Percentiles rank a stretch among this genome's conserved stretches.
phyloP scores from a whole-genome alignment of 106 monocot genomes.

The Acorus calamus region DNA sequence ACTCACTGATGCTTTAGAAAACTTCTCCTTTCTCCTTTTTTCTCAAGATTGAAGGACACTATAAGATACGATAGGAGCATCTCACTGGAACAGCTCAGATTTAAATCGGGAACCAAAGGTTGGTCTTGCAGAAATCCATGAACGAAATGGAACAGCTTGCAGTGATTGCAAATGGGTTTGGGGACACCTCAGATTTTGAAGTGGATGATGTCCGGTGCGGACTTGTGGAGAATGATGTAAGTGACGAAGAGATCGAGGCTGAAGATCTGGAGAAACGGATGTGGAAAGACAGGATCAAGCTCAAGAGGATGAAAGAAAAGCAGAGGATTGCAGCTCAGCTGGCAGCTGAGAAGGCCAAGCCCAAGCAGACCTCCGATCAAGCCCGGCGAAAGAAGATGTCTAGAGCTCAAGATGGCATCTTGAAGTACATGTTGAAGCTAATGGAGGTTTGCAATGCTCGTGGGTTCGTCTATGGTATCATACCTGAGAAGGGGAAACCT shows the following conservation, averaged over 20 bases:
- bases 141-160: slow-evolving; percentile 40
- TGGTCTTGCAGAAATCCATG: too few species aligned
- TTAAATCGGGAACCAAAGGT: too few species aligned
- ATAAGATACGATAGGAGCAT: too few species aligned
- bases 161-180: slow-evolving; percentile 27
- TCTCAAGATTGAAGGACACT: too few species aligned
- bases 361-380: slow-evolving; percentile 68
- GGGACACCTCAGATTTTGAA: slow-evolving; percentile 63
- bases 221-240: slow-evolving; percentile 87
- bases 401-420: slow-evolving; percentile 94
- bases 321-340: slow-evolving; percentile 40
- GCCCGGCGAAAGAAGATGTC: slow-evolving; percentile 90
- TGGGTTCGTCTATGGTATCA: slow-evolving; percentile 94
- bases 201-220: slow-evolving; percentile 52
- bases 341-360: slow-evolving; percentile 38
- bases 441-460: slow-evolving; percentile 97
- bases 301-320: slow-evolving; percentile 71
- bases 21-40: too few species aligned
- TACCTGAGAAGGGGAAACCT: slow-evolving; percentile 96
- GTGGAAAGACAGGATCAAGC: slow-evolving; percentile 89
- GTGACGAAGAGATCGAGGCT: slow-evolving; percentile 90
- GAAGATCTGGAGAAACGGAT: slow-evolving; percentile 61
- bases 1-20: too few species aligned
- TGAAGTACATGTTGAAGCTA: slow-evolving; percentile 96
- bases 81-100: too few species aligned